Evolutionary conservation across 495 filamentous ascomycete species (phyloP), one percentile per base, ranked within the genome.

Genomic region (Aspergillus ostianus): DNA sequence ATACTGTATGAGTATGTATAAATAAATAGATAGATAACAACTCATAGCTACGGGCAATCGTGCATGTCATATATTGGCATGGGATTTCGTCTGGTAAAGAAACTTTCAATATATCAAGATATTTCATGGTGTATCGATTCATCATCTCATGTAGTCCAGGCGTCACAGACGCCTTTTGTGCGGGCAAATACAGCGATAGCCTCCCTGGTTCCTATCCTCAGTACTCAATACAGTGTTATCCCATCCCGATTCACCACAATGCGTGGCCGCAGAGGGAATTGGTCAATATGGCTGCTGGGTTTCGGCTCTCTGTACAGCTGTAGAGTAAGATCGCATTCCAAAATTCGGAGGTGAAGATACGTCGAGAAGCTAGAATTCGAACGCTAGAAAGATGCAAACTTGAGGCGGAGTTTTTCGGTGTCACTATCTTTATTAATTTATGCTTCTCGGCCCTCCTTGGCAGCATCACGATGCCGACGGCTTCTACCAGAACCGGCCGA

Each of bases 401-500:
- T 21, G 29, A 15, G 15, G 30, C 21, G 27, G 44, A 56, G 18
- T 30, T 26, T 6, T 18, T 27, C 15, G 30, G 12, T 47, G 41
- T 29, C n/a, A 56, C 6, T 27, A 47, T 47, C 18, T 7, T 30
- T 20, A 26, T 20, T 47, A 23, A 20, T 30, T 62, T 56, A 67
- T 53, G 51, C 56, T 46, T 63, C 65, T 61, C 58, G 61, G n/a
- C 47, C 53, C 3, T 74, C 74, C 56, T 59, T 57, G 53, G 63
- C 48, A 26, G 62, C 64, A 47, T 74, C 71, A 29, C 68, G 67
- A 18, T 69, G 70, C 41, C 74, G 73, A 60, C 73, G 74, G 53
- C 59, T 66, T 65, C 67, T 75, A 23, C 69, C 68, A 47, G 73
- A 63, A 26, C 73, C 75, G 27, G 71, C 70, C 53, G 76, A 77